Base-by-base conservation (phyloP, 768 basidiomycete species). In the Pisolithus tinctorius region DNA sequence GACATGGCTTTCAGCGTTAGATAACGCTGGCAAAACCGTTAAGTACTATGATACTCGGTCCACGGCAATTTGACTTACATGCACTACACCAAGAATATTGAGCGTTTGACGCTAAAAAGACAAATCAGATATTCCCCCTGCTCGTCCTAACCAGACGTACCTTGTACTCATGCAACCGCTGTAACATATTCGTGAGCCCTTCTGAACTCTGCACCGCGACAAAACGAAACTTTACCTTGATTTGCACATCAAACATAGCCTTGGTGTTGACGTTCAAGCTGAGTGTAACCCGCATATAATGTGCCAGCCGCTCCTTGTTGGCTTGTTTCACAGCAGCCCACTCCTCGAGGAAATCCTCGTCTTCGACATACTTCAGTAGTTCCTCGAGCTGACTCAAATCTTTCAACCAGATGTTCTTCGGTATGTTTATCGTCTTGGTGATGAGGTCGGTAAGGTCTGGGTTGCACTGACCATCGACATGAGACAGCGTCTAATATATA, bases 121-220 rank as follows among this genome's bases (percentile, higher is more conserved):
- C 26, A 13, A 20, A 16, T 57, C 23, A 55, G 37, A 14, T 6
- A 13, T 20, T 16, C n/a, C 31, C 43, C 8, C 42, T 38, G 2
- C 36, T n/a, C 4, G 1, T 17, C 45, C 4, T 14, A 4, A 11
- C 13, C 20, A 25, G 36, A 59, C 63, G n/a, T 46, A 81, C 83
- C 79, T 92, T 93, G 63, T 89, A 95, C 71, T 96, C 93, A 57
- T 97, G 94, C 55, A 95, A 71, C 59, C 95, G 82, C 86, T 93
- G 57, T 30, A 52, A 56, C 54, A 47, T 29, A 6, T 40, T 29
- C 37, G 43, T 34, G 46, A 14, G 17, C 40, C 58, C 31, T 20
- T 5, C 0, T 29, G 13, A 34, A 23, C 31, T 26, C 26, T 29
- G 23, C 10, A 36, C 17, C 6, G 11, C 10, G 38, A 44, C 29